Percentiles rank a stretch among this genome's conserved stretches.
Evolutionary conservation across 2,329 filamentous ascomycete genomes (phyloP).

Genomic region (Proliferodiscus dingleyae): DNA sequence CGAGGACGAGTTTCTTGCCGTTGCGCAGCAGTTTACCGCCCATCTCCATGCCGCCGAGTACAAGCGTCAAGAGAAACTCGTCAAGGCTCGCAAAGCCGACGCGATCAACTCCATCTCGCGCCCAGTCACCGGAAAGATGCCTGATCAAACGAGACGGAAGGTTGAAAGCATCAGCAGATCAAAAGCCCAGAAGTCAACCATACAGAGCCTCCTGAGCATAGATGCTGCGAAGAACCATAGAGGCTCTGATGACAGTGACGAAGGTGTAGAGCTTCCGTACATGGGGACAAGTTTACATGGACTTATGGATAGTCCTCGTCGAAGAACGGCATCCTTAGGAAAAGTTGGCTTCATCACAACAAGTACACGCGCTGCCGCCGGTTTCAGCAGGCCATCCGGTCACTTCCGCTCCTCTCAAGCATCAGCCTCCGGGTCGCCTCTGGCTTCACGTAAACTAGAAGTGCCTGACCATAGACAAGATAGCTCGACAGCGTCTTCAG

Average conservation of each 20-base stretch:
- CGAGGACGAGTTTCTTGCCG: constrained; percentile 69
- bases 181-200: constrained; percentile 34
- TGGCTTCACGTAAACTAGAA: neutral
- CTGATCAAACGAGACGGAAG: constrained; percentile 27
- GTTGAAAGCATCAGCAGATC: constrained; percentile 32
- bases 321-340: constrained; percentile 28
- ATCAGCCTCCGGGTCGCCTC: constrained; percentile 1
- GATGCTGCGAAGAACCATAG: constrained; percentile 12
- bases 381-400: constrained; percentile 24
- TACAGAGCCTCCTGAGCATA: constrained; percentile 22
- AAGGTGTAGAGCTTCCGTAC: constrained; percentile 29
- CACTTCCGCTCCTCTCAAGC: constrained; percentile 12
- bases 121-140: constrained; percentile 33
- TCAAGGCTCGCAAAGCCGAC: constrained; percentile 49
- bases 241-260: constrained; percentile 29
- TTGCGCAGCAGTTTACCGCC: constrained; percentile 65
- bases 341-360: constrained; percentile 17
- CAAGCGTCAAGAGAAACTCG: constrained; percentile 56
- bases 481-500: constrained; percentile 15
- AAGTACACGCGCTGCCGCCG: constrained; percentile 31
- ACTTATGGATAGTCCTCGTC: constrained; percentile 39
- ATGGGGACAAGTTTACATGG: constrained; percentile 37
- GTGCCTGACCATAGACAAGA: neutral
- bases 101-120: constrained; percentile 36
- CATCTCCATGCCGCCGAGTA: constrained; percentile 79